Evolutionary conservation across 805 yeast species (phyloP).

Genomic region (Candida dendrica): DNA sequence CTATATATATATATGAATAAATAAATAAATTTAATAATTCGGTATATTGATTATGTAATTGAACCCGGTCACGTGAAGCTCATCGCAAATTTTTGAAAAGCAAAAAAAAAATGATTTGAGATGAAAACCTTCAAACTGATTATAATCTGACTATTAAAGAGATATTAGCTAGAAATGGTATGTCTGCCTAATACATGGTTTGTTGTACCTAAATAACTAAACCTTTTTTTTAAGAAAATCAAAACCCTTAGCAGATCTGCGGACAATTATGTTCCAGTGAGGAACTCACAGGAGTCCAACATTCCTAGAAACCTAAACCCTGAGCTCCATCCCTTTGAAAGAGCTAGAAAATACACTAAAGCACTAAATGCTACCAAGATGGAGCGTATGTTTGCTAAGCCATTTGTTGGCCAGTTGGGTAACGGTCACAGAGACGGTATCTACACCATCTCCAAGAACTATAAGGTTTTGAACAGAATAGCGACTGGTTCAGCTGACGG

Average conservation of each 20-base stretch:
- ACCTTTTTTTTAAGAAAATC: slow-evolving; percentile 14
- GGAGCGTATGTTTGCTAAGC: slow-evolving; percentile 96
- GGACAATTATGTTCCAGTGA: slow-evolving; percentile 87
- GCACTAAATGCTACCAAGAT: slow-evolving; percentile 92
- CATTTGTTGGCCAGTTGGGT: slow-evolving; percentile 92
- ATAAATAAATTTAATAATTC: too few relatives aligned
- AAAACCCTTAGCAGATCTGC: slow-evolving; percentile 51
- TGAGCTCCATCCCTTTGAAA: slow-evolving; percentile 91
- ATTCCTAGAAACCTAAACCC: slow-evolving; percentile 88
- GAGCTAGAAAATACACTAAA: slow-evolving; percentile 93
- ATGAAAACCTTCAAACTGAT: too few relatives aligned
- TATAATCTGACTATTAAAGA: too few relatives aligned
- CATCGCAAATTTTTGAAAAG: too few relatives aligned
- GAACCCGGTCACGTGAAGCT: too few relatives aligned
- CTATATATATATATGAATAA: too few relatives aligned
- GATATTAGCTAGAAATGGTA: too few relatives aligned
- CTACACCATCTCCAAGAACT: slow-evolving; percentile 77
- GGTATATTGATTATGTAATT: too few relatives aligned
- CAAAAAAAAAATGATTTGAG: too few relatives aligned
- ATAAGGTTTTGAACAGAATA: slow-evolving; percentile 56
- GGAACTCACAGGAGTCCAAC: slow-evolving; percentile 82
- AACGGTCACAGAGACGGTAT: slow-evolving; percentile 94
- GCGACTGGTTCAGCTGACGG: slow-evolving; percentile 98
- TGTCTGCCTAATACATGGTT: too few relatives aligned
- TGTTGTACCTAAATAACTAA: not conserved